These are phyloP conservation scores for Mortierella sp. DNA, from an alignment of 371 early-diverging fungal genomes.

Conservation along the genomic window DNA sequence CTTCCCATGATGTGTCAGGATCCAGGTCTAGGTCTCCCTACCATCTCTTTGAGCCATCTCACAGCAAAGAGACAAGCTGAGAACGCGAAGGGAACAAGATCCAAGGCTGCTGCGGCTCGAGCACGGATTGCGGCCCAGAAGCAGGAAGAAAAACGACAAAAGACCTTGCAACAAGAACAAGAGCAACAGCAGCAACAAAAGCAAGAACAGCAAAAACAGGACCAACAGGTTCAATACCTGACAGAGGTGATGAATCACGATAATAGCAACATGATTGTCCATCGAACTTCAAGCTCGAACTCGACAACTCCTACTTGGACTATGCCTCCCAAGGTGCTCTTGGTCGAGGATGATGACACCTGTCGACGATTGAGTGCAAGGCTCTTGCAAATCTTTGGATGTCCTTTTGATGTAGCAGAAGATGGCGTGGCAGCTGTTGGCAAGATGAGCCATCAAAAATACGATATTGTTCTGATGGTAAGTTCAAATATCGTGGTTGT, in stretches of 20 bases:
- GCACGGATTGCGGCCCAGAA: neutral
- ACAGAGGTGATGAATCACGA: constrained; percentile 6
- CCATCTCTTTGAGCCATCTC: constrained; percentile 26
- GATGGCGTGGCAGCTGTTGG: constrained; percentile 76
- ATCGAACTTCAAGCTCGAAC: constrained; percentile 12
- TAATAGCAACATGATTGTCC: constrained; percentile 7
- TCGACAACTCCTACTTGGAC: constrained; percentile 56
- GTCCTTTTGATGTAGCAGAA: constrained; percentile 71
- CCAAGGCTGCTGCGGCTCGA: neutral
- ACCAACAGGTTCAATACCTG: neutral
- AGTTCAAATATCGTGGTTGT: too few species aligned
- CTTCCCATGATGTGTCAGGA: constrained; percentile 44
- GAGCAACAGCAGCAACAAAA: neutral
- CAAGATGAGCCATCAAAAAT: constrained; percentile 64
- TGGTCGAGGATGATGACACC: constrained; percentile 80
- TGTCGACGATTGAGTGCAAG: constrained; percentile 69
- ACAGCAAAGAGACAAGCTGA: constrained; percentile 28
- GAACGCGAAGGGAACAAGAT: neutral
- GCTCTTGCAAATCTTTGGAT: constrained; percentile 68
- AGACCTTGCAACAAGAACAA: too few species aligned
- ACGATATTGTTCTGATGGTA: constrained; percentile 83
- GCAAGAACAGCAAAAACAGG: neutral
- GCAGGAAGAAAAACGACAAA: neutral
- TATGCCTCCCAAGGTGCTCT: constrained; percentile 70
- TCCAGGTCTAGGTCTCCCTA: constrained; percentile 30